phyloP scores from a whole-genome alignment of 2,329 filamentous ascomycete species.

The Claviceps spartinae region DNA sequence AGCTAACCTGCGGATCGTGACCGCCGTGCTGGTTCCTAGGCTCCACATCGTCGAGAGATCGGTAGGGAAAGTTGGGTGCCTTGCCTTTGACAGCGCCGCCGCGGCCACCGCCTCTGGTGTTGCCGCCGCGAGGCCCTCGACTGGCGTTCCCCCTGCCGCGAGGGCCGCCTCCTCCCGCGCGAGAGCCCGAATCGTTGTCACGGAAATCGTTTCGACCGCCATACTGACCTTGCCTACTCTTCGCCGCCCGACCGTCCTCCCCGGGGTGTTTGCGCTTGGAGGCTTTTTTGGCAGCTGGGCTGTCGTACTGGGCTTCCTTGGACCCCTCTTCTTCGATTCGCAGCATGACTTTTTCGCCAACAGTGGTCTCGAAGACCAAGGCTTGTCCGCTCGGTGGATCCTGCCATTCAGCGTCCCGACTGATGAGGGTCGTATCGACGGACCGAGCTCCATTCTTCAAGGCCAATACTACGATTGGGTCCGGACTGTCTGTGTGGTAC shows the following conservation, averaged over 20 bases:
- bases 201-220: constrained; percentile 28
- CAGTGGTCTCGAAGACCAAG: constrained; percentile 66
- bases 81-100: constrained; percentile 27
- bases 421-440: constrained; percentile 68
- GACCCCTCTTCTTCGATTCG: constrained; percentile 62
- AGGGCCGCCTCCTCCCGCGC: constrained; percentile 21
- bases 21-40: constrained; percentile 31
- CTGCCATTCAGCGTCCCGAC: constrained; percentile 52
- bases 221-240: constrained; percentile 19
- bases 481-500: constrained; percentile 66
- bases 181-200: constrained; percentile 24
- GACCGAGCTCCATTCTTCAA: constrained; percentile 62
- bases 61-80: constrained; percentile 41
- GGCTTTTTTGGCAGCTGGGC: constrained; percentile 44
- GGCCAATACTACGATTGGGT: constrained; percentile 71
- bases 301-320: constrained; percentile 49
- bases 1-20: constrained; percentile 29
- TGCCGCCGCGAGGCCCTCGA: constrained; percentile 24
- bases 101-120: constrained; percentile 27
- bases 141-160: constrained; percentile 22
- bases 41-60: constrained; percentile 54
- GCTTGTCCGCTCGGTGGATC: constrained; percentile 56
- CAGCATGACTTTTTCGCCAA: constrained; percentile 76
- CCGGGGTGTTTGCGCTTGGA: constrained; percentile 45
- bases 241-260: constrained; percentile 28